phyloP scores from a whole-genome alignment of 2,329 filamentous ascomycete species.

The Dryadomyces quercus-mongolicae region DNA sequence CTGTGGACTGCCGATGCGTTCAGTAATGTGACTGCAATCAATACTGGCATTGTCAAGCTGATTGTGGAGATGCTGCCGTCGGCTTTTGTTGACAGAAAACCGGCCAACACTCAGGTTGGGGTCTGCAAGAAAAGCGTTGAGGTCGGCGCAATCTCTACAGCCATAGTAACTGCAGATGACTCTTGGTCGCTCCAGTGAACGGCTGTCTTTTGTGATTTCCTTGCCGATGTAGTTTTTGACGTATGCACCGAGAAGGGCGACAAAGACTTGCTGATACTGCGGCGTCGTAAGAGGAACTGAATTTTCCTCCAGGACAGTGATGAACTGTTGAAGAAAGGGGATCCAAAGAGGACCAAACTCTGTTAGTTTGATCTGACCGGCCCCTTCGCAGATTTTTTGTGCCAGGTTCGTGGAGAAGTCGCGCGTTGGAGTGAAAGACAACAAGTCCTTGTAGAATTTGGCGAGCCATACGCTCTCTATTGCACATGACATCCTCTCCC shows the following conservation, averaged over 20 bases:
- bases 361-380: neutral
- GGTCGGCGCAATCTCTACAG: neutral
- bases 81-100: neutral
- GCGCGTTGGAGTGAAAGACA: neutral
- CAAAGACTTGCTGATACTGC: neutral
- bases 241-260: neutral
- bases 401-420: neutral
- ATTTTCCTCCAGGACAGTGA: neutral
- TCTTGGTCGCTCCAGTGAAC: neutral
- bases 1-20: neutral
- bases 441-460: neutral
- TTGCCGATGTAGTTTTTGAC: neutral
- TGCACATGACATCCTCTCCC: neutral
- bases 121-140: neutral
- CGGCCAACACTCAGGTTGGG: neutral
- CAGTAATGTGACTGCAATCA: neutral
- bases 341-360: neutral
- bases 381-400: neutral
- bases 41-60: neutral
- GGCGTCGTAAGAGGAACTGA: neutral
- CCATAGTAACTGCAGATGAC: neutral
- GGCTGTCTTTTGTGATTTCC: neutral
- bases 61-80: slow-evolving; percentile 1
- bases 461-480: neutral
- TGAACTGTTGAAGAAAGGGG: neutral